phyloP scores from a whole-genome alignment of 2,329 filamentous ascomycete genomes.

The Neospermospora avenae region DNA sequence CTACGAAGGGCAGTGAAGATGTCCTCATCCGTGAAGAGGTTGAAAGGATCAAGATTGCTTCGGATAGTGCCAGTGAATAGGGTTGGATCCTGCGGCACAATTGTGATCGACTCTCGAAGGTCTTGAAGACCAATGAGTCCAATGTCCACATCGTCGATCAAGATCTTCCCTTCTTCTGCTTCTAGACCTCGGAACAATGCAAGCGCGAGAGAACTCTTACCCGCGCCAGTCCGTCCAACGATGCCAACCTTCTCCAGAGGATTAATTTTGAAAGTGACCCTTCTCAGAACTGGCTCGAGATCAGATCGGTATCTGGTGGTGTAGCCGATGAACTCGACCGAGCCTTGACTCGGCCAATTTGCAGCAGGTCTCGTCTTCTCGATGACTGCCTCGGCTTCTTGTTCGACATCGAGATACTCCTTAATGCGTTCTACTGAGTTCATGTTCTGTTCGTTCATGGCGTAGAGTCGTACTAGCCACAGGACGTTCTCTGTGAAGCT shows the following conservation, averaged over 20 bases:
- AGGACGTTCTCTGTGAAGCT: slow-evolving; percentile 96
- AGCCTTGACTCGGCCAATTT: slow-evolving; percentile 82
- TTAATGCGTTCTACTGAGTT: slow-evolving; percentile 97
- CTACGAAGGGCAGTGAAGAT: slow-evolving; percentile 83
- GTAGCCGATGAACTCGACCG: slow-evolving; percentile 85
- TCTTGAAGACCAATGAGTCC: slow-evolving; percentile 88
- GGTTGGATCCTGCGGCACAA: slow-evolving; percentile 95
- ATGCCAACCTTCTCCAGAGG: slow-evolving; percentile 92
- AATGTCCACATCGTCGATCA: slow-evolving; percentile 91
- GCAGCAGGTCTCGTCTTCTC: slow-evolving; percentile 72
- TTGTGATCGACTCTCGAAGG: slow-evolving; percentile 88
- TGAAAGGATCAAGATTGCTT: slow-evolving; percentile 90
- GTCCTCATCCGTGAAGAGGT: slow-evolving; percentile 82
- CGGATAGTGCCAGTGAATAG: slow-evolving; percentile 90
- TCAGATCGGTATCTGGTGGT: slow-evolving; percentile 85
- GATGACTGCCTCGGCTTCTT: slow-evolving; percentile 78
- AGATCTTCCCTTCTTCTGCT: slow-evolving; percentile 82
- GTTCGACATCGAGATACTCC: slow-evolving; percentile 94
- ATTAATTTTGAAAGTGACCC: slow-evolving; percentile 81
- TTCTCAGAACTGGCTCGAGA: slow-evolving; percentile 79
- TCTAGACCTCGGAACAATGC: slow-evolving; percentile 93
- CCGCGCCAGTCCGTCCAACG: slow-evolving; percentile 90
- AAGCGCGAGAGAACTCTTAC: slow-evolving; percentile 91
- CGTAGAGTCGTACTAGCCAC: slow-evolving; percentile 93
- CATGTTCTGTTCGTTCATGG: slow-evolving; percentile 98